Evolutionary conservation across 208 protist species (phyloP).

Genomic region (Leishmania guyanensis): DNA sequence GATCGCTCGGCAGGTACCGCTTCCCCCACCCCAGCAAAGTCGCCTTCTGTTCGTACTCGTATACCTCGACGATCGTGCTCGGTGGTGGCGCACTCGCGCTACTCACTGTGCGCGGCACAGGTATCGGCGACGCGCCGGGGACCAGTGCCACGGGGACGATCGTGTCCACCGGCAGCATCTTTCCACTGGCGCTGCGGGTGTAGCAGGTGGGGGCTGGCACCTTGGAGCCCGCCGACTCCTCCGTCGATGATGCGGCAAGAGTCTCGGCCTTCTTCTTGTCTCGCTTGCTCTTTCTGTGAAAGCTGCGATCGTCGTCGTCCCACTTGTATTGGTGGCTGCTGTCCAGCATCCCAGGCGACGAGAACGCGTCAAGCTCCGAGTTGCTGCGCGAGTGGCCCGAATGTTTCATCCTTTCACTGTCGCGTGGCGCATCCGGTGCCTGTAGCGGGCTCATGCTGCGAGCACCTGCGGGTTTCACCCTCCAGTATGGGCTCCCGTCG

Average conservation of each 20-base stretch:
- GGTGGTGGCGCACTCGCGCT: constrained; percentile 15
- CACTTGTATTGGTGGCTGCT: neutral
- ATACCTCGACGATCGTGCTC: constrained; percentile 48
- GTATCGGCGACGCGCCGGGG: constrained; percentile 21
- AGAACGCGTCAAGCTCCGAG: constrained; percentile 23
- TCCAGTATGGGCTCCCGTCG: neutral
- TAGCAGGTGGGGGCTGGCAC: constrained; percentile 8
- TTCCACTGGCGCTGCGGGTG: constrained; percentile 26
- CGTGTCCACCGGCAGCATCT: constrained; percentile 17
- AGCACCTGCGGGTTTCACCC: neutral
- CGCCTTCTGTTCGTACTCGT: constrained; percentile 70
- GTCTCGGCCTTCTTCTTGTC: constrained; percentile 2
- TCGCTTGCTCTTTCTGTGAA: constrained; percentile 3
- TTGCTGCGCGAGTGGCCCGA: constrained; percentile 25
- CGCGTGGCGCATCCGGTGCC: constrained; percentile 26
- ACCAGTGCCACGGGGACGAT: constrained; percentile 8
- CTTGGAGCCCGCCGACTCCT: constrained; percentile 7
- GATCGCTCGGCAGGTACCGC: constrained; percentile 42
- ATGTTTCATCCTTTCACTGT: constrained; percentile 1
- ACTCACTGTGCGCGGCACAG: constrained; percentile 22
- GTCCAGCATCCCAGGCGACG: neutral
- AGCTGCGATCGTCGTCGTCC: neutral
- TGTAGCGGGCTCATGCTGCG: constrained; percentile 15
- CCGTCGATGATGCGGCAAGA: too few relatives aligned
- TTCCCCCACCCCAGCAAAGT: constrained; percentile 61